Conservation (phyloP, 1,284 basidiomycete species). For the Puccinia triticina region DNA sequence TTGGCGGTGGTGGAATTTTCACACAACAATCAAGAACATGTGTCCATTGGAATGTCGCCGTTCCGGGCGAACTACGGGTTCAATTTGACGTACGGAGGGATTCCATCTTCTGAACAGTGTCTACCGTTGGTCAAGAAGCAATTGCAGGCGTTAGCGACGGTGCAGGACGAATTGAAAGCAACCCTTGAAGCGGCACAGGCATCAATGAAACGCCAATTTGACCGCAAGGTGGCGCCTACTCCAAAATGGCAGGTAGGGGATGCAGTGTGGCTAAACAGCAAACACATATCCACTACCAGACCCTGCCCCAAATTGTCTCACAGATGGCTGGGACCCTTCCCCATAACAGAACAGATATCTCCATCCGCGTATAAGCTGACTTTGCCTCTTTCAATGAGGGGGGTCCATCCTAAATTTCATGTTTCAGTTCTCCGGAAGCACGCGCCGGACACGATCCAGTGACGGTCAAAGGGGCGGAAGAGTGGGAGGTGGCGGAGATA, state of each 20-base stretch:
- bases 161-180: background rate
- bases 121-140: background rate
- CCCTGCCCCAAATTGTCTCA: conserved; percentile 15
- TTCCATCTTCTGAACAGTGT: background rate
- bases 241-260: background rate
- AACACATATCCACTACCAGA: conserved; percentile 19
- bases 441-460: background rate
- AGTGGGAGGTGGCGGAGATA: too few relatives aligned
- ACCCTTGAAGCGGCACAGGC: background rate
- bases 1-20: conserved; percentile 47
- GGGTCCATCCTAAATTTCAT: conserved; percentile 9
- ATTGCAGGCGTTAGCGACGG: background rate
- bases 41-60: background rate
- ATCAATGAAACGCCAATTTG: conserved; percentile 16
- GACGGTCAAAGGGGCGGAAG: too few relatives aligned
- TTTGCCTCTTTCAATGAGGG: background rate
- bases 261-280: background rate
- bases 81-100: background rate
- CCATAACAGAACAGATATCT: background rate
- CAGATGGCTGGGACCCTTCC: background rate
- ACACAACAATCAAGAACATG: background rate
- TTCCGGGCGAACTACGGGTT: background rate
- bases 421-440: background rate
- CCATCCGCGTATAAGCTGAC: conserved; percentile 1
- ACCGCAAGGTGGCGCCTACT: background rate